Evolutionary conservation across 1,284 basidiomycete genomes (phyloP).

Genomic region (Waitea zeae): DNA sequence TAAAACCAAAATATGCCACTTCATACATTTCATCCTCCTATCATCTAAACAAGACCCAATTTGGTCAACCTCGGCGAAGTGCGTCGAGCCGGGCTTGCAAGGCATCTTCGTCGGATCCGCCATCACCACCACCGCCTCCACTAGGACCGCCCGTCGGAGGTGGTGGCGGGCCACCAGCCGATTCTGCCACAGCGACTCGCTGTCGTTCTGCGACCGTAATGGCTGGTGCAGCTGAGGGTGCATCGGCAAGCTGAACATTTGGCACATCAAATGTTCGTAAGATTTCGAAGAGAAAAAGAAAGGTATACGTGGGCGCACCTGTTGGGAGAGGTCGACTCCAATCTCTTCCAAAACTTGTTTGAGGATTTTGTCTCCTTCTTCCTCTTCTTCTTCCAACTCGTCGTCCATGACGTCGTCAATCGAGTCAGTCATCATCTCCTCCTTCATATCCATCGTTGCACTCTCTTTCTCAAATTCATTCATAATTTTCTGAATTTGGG

Average conservation of each 20-base stretch:
- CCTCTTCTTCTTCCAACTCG: slow-evolving; percentile 84
- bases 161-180: slow-evolving; percentile 19
- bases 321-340: slow-evolving; percentile 82
- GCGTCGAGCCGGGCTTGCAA: slow-evolving; percentile 79
- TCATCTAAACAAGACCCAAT: no score
- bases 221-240: slow-evolving; percentile 49
- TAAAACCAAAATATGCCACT: no score
- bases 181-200: slow-evolving; percentile 68
- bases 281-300: background rate
- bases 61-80: no score
- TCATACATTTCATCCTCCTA: no score
- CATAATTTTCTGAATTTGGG: slow-evolving; percentile 91
- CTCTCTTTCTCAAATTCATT: slow-evolving; percentile 97
- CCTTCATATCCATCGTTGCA: slow-evolving; percentile 99
- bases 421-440: slow-evolving; percentile 99
- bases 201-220: slow-evolving; percentile 48
- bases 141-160: slow-evolving; percentile 15
- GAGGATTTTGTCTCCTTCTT: slow-evolving; percentile 90
- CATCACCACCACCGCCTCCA: slow-evolving; percentile 22
- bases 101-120: slow-evolving; percentile 67
- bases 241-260: slow-evolving; percentile 53
- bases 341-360: slow-evolving; percentile 97
- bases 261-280: slow-evolving; percentile 1
- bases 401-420: slow-evolving; percentile 98
- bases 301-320: slow-evolving; percentile 39